phyloP scores from a whole-genome alignment of 441 rosid species.

The Euphorbia schlechtendalii region DNA sequence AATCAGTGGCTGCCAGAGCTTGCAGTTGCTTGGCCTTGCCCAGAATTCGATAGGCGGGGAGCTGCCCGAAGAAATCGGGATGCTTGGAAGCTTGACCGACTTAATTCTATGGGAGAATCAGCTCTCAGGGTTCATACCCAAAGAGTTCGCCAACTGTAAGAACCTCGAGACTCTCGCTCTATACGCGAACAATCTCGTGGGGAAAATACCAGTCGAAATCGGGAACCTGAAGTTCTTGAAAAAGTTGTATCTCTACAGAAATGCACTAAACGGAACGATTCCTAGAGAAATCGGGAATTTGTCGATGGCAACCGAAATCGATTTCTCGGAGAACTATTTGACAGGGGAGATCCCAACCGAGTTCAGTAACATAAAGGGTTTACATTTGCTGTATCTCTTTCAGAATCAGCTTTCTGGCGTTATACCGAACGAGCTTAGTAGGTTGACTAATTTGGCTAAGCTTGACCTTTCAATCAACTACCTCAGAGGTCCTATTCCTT shows the following conservation, averaged over 20 bases:
- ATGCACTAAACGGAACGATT: slow-evolving; percentile 77
- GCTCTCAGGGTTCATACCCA: slow-evolving; percentile 61
- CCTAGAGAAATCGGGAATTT: slow-evolving; percentile 80
- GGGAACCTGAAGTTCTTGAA: slow-evolving; percentile 70
- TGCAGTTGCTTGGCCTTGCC: slow-evolving; percentile 82
- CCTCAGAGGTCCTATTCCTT: slow-evolving; percentile 76
- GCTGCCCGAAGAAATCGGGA: slow-evolving; percentile 78
- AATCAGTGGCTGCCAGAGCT: slow-evolving; percentile 64
- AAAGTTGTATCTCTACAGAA: slow-evolving; percentile 75
- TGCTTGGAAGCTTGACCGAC: slow-evolving; percentile 58
- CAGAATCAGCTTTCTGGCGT: slow-evolving; percentile 77
- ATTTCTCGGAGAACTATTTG: slow-evolving; percentile 81
- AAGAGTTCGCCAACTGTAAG: slow-evolving; percentile 74
- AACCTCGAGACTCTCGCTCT: slow-evolving; percentile 64
- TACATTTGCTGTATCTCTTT: slow-evolving; percentile 61
- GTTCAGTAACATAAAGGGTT: slow-evolving; percentile 57
- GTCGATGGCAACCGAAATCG: slow-evolving; percentile 59
- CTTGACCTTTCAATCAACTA: slow-evolving; percentile 86
- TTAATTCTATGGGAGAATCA: slow-evolving; percentile 78
- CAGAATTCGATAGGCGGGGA: slow-evolving; percentile 76
- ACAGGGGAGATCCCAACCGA: slow-evolving; percentile 69
- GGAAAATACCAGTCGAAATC: slow-evolving; percentile 64
- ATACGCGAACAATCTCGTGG: slow-evolving; percentile 57
- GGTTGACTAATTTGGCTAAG: slow-evolving; percentile 62
- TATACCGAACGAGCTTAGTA: slow-evolving; percentile 69